Percentiles rank a stretch among this genome's conserved stretches.
phyloP scores from a whole-genome alignment of 192 early-diverging fungal species.

The Coemansia sp. region DNA sequence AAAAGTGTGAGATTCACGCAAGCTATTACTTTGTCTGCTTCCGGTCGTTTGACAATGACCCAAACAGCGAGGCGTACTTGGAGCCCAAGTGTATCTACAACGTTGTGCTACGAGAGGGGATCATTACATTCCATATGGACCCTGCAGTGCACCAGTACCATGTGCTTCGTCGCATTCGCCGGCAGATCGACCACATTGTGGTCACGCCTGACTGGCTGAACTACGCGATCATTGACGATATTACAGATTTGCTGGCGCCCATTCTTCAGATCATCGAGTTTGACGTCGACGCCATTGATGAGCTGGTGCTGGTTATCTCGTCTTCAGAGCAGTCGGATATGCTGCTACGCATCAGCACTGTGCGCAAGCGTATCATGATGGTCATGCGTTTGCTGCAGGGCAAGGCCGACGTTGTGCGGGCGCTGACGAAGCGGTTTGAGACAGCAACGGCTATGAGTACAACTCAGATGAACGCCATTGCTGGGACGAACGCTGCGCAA shows the following conservation, averaged over 20 bases:
- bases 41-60: constrained; percentile 66
- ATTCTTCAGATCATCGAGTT: constrained; percentile 83
- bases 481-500: neutral
- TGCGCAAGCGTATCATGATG: constrained; percentile 65
- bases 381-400: constrained; percentile 65
- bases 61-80: constrained; percentile 34
- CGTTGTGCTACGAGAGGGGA: constrained; percentile 64
- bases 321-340: constrained; percentile 84
- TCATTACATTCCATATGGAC: constrained; percentile 82
- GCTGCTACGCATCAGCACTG: constrained; percentile 70
- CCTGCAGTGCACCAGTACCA: constrained; percentile 77
- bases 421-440: constrained; percentile 65
- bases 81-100: constrained; percentile 31
- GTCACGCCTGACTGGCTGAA: constrained; percentile 55
- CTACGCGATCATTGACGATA: constrained; percentile 92
- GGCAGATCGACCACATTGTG: constrained; percentile 49
- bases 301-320: constrained; percentile 87
- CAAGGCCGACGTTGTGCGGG: constrained; percentile 72
- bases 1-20: constrained; percentile 85
- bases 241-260: constrained; percentile 88
- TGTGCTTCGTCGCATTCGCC: constrained; percentile 62
- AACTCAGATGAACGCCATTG: constrained; percentile 34
- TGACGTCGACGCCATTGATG: constrained; percentile 94
- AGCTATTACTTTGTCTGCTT: constrained; percentile 90
- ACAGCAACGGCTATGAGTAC: constrained; percentile 44